Base-by-base conservation (phyloP, 1,139 yeast species). In the Suhomyces anneliseae region DNA sequence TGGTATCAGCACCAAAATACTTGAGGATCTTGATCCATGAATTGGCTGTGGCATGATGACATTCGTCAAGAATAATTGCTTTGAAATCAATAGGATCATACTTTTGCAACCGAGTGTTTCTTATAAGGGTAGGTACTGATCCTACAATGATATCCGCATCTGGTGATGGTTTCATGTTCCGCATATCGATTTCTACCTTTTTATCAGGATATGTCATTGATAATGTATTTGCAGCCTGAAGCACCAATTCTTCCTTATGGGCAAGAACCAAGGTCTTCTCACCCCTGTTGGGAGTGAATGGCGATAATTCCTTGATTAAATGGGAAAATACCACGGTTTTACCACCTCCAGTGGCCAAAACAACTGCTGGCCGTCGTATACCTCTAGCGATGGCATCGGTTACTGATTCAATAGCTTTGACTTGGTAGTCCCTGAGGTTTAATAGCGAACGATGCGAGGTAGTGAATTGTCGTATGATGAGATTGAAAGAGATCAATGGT, bases 301-400 rank as follows among this genome's bases (percentile, higher is more conserved):
- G 74, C 8, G 64, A 56, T 11, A 89, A 66, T 36, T 69, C 64
- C 0, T 80, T 74, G 6, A 90, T 77, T 40, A 90, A 60, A 55
- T 82, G 81, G 2, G 93, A 72, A 60, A 92, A 89, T 1, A 92
- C 84, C 14, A 90, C 90, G 0, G 98, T 92, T 58, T 92, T 92
- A 2, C 98, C 99, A 14, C 96, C 95, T 0, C 99, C 99, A 0
- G 98, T 93, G 6, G 97, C 97, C 43, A 93, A 65, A 12, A 90
- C 87, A 2, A 90, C 90, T 0, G 95, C 97, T 1, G 90, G 80
- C 41, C 95, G 70, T 24, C 73, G 66, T 5, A 71, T 61, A 0
- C 85, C 83, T 8, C 59, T 34, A 0, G 64, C 56, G 4, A 89
- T 64, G 0, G 90, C 79, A 0, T 64, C 56, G 1, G 82, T 57